Base-by-base conservation (phyloP, 805 yeast species). In the Saccharomycopsis javanensis region DNA sequence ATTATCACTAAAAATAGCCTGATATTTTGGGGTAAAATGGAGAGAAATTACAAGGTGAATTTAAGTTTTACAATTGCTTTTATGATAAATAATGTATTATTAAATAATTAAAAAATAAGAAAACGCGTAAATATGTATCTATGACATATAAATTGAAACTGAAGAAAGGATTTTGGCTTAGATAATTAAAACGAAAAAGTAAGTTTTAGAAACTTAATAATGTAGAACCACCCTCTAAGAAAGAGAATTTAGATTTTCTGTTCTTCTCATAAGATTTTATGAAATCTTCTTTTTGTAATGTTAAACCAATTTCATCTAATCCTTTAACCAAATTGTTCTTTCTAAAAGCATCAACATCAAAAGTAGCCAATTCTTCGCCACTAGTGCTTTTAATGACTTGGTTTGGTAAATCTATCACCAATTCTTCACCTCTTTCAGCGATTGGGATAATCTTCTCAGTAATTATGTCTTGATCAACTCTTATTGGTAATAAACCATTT, bases 251-350 rank as follows among this genome's bases (percentile, higher is more conserved):
- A 55, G 78, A 83, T 68, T 79, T 83, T 79, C 99, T 87, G 62
- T 74, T 72, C 23, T 73, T 80, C 76, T 94, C 99, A 67, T 82
- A 94, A 64, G 81, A 77, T 55, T 70, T 58, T 65, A 94, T 94
- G 71, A 66, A 82, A 55, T 81, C 81, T 73, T 88, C 97, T 73
- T 90, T 89, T 72, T 90, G 92, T 66, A 94, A 75, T 54, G 99
- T 94, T 67, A 94, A 80, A 48, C 97, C 97, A 72, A 94, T 94
- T 70, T 94, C 99, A 71, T 94, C 99, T 61, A 94, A 82, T 62
- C 99, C 99, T 64, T 94, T 89, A 57, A 92, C 76, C 65, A 94
- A 78, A 70, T 98, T 94, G 72, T 92, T 96, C 74, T 91, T 90
- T 79, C 97, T 86, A 79, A 91, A 94, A 34, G 75, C 79, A 71